Evolutionary conservation across 106 monocot genomes (phyloP).

Genomic region (Cymbidium sinense): DNA sequence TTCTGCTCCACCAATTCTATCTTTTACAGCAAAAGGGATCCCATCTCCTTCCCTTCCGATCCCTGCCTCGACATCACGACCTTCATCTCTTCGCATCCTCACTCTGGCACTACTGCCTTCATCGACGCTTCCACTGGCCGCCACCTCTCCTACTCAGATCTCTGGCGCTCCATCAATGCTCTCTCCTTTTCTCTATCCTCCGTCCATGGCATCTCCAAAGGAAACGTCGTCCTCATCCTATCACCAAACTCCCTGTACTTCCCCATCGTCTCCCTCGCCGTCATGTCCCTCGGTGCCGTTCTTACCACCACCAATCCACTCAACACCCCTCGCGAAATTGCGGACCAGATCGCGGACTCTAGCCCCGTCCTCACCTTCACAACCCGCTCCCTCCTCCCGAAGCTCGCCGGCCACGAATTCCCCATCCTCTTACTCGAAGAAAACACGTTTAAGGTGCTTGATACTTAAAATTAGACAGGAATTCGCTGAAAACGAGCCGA

Average conservation of each 20-base stretch:
- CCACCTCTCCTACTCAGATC: slow-evolving; percentile 46
- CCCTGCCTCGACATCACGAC: slow-evolving; percentile 23
- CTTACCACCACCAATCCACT: slow-evolving; percentile 83
- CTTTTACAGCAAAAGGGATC: slow-evolving; percentile 56
- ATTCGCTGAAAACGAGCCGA: too few relatives aligned
- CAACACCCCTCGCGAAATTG: slow-evolving; percentile 64
- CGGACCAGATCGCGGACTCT: slow-evolving; percentile 51
- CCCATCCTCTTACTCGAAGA: slow-evolving; percentile 49
- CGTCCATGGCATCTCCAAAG: slow-evolving; percentile 31
- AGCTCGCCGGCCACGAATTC: slow-evolving; percentile 28
- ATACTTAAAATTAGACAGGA: too few relatives aligned
- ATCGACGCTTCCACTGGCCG: slow-evolving; percentile 67
- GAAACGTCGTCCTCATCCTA: slow-evolving; percentile 66
- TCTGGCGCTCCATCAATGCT: slow-evolving; percentile 42
- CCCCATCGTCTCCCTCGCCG: slow-evolving; percentile 76
- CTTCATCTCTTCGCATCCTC: slow-evolving; percentile 34
- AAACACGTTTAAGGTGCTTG: too few relatives aligned
- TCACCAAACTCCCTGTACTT: slow-evolving; percentile 71
- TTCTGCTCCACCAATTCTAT: slow-evolving; percentile 15
- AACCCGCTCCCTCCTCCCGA: slow-evolving; percentile 32
- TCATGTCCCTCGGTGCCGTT: slow-evolving; percentile 69
- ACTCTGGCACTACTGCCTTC: slow-evolving; percentile 50
- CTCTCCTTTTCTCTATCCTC: slow-evolving; percentile 52
- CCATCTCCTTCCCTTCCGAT: slow-evolving; percentile 43
- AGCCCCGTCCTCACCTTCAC: slow-evolving; percentile 50